These are phyloP conservation scores for Trametes meyenii DNA, from an alignment of 768 basidiomycete genomes.

Conservation along the genomic window DNA sequence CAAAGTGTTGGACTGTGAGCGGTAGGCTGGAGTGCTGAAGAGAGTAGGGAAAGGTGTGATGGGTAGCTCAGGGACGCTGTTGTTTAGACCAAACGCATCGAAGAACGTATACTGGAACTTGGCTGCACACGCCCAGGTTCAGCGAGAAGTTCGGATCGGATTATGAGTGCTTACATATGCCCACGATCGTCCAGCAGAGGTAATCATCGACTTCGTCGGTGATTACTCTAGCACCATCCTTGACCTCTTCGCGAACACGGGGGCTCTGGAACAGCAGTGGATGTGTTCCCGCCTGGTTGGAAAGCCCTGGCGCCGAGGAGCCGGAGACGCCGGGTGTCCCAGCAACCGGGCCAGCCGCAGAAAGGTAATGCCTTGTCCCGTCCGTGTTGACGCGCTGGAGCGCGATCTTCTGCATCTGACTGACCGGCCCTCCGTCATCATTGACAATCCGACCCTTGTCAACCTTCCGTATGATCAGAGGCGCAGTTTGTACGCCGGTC, in stretches of 20 bases:
- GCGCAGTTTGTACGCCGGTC: conserved; percentile 84
- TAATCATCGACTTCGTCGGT: conserved; percentile 94
- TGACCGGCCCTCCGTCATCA: conserved; percentile 91
- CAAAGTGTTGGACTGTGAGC: conserved; percentile 61
- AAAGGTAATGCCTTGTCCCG: conserved; percentile 85
- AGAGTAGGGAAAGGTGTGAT: conserved; percentile 91
- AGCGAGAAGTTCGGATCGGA: conserved; percentile 10
- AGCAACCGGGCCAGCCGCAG: conserved; percentile 83
- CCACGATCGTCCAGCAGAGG: conserved; percentile 94
- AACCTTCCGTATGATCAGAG: conserved; percentile 88
- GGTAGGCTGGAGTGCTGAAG: conserved; percentile 77
- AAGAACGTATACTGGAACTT: conserved; percentile 96
- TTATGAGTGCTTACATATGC: conserved; percentile 70
- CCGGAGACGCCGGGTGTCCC: conserved; percentile 70
- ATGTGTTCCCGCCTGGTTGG: conserved; percentile 78
- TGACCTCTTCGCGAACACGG: conserved; percentile 79
- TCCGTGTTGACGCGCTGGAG: conserved; percentile 81
- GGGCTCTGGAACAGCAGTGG: conserved; percentile 79
- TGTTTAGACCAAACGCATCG: conserved; percentile 83
- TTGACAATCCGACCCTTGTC: conserved; percentile 85
- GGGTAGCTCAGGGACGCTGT: conserved; percentile 71
- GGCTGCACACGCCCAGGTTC: conserved; percentile 46
- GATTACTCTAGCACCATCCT: conserved; percentile 72
- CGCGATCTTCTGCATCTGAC: conserved; percentile 96
- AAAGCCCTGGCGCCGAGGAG: conserved; percentile 74